Evolutionary conservation across 345 rosid genomes (phyloP).

Genomic region (Chamaenerion angustifolium): DNA sequence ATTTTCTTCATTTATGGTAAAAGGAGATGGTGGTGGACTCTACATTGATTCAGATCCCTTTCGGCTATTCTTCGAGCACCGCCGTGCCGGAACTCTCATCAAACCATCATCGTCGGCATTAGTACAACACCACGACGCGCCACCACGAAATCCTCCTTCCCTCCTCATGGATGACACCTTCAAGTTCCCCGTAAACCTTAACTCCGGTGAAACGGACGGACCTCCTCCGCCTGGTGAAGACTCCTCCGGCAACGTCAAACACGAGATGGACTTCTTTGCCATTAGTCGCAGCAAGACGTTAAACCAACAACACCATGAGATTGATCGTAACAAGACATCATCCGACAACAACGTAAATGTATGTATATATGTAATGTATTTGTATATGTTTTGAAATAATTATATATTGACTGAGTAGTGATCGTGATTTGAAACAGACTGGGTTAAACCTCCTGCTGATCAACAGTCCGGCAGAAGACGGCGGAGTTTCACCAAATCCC

Average conservation of each 20-base stretch:
- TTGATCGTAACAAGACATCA: background rate
- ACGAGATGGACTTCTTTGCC: conserved; percentile 48
- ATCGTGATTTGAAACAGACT: conserved; percentile 19
- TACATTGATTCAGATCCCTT: conserved; percentile 42
- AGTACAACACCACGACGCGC: background rate
- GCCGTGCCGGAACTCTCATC: conserved; percentile 23
- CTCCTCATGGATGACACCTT: conserved; percentile 10
- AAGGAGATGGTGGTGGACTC: conserved; percentile 10
- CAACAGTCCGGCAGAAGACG: conserved; percentile 44
- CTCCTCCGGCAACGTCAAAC: conserved; percentile 10
- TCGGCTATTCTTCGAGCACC: conserved; percentile 14
- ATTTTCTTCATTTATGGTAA: conserved; percentile 3
- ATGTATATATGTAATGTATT: no score
- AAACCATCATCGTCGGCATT: no score
- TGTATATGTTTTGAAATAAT: no score
- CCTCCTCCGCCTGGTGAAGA: background rate
- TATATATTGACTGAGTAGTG: no score
- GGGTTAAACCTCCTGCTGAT: conserved; percentile 46
- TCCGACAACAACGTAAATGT: background rate
- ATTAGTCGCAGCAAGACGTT: conserved; percentile 1
- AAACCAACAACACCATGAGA: background rate
- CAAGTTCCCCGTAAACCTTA: conserved; percentile 33
- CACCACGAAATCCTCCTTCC: no score
- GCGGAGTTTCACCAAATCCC: conserved; percentile 34
- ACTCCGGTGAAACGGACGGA: background rate